Conservation (phyloP, 2,329 filamentous ascomycete genomes). For the Aspergillus pseudoglaucus region DNA sequence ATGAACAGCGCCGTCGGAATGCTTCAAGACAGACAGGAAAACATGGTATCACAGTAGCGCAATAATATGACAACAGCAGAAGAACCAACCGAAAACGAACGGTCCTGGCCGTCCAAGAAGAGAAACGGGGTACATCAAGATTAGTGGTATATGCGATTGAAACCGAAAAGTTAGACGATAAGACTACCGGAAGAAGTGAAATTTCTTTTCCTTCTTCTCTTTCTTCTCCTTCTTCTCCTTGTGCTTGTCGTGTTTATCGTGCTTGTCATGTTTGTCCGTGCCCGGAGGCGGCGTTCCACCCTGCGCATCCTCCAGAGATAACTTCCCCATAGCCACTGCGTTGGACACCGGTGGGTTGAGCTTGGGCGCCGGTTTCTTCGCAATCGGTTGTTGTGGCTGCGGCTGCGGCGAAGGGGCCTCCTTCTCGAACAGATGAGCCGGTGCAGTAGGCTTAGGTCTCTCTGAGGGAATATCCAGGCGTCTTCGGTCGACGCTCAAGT, state of each 20-base stretch:
- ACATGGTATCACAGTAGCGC: constrained; percentile 32
- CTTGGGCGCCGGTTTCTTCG: constrained; percentile 16
- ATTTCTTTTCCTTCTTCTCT: constrained; percentile 49
- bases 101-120: constrained; percentile 1
- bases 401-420: constrained; percentile 48
- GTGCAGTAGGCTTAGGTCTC: constrained; percentile 70
- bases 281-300: constrained; percentile 14
- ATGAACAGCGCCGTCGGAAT: constrained; percentile 10
- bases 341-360: constrained; percentile 24
- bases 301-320: constrained; percentile 31
- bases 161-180: background rate
- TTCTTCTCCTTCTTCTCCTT: constrained; percentile 53
- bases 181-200: constrained; percentile 46
- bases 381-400: constrained; percentile 33
- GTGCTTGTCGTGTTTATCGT: constrained; percentile 31
- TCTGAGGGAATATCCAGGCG: constrained; percentile 76
- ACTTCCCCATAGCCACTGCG: constrained; percentile 28
- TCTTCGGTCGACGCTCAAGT: constrained; percentile 68
- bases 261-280: constrained; percentile 40
- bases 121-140: constrained; percentile 3
- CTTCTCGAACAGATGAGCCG: constrained; percentile 77
- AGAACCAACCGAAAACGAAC: constrained; percentile 2
- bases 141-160: constrained; percentile 1
- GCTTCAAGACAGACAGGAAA: constrained; percentile 11
- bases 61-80: constrained; percentile 14